phyloP scores from a whole-genome alignment of 2,329 filamentous ascomycete genomes.

The Gaeumannomyces sp. region DNA sequence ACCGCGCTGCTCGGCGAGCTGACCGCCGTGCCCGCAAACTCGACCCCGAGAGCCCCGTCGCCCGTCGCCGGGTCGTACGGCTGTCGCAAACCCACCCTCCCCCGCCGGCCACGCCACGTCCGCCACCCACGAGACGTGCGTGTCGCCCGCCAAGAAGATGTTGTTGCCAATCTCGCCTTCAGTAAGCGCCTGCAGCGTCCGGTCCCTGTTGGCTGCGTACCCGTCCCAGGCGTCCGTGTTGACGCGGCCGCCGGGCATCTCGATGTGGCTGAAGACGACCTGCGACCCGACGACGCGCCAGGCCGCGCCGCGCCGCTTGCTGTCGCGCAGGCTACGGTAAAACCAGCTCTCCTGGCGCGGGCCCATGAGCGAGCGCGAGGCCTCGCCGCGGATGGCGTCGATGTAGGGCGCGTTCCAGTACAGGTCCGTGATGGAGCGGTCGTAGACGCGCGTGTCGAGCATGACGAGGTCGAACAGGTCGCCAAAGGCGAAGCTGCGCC shows the following conservation, averaged over 20 bases:
- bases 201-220: conserved; percentile 64
- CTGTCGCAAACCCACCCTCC: conserved; percentile 18
- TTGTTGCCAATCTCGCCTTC: conserved; percentile 66
- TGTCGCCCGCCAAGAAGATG: conserved; percentile 66
- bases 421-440: conserved; percentile 54
- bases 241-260: conserved; percentile 23
- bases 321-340: conserved; percentile 52
- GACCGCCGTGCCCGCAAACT: conserved; percentile 63
- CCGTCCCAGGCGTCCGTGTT: conserved; percentile 46
- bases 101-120: conserved; percentile 53
- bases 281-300: conserved; percentile 71
- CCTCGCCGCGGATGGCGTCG: conserved; percentile 57
- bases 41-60: conserved; percentile 51
- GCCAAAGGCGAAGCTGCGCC: conserved; percentile 61
- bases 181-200: conserved; percentile 61
- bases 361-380: conserved; percentile 65
- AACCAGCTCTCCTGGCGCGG: conserved; percentile 70
- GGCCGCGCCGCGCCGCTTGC: conserved; percentile 55
- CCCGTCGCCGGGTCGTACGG: conserved; percentile 49
- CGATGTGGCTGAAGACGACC: conserved; percentile 51
- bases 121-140: conserved; percentile 56
- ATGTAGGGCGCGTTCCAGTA: conserved; percentile 57
- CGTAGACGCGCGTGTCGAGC: conserved; percentile 64
- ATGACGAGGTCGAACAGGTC: conserved; percentile 61
- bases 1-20: conserved; percentile 47